A percentile compares a stretch with the other conserved stretches of the same genome.
These are phyloP conservation scores for Streptanthus diversifolius DNA, from an alignment of 345 rosid genomes.

Conservation along the genomic window DNA sequence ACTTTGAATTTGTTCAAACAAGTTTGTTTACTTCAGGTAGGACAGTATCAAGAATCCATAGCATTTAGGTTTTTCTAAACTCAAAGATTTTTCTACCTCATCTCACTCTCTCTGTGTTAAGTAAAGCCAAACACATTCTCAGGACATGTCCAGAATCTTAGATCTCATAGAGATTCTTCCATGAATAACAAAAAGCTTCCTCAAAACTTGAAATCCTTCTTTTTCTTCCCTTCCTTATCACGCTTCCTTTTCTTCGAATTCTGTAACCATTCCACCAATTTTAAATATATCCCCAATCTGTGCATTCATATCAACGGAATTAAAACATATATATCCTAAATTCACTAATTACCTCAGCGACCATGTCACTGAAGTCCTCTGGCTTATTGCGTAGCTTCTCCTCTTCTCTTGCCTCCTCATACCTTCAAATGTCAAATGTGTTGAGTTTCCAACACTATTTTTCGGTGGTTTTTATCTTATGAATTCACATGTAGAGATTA, in stretches of 20 bases:
- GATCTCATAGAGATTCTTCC: background rate
- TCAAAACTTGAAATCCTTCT: slow-evolving; percentile 91
- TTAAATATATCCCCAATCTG: background rate
- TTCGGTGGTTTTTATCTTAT: background rate
- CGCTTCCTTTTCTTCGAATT: slow-evolving; percentile 94
- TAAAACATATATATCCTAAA: background rate
- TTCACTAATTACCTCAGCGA: slow-evolving; percentile 66
- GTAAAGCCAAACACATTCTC: background rate
- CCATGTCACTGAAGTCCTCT: slow-evolving; percentile 99
- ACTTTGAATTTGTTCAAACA: background rate
- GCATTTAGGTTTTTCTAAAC: background rate
- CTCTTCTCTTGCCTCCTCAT: slow-evolving; percentile 97
- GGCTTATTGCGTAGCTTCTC: slow-evolving; percentile 87
- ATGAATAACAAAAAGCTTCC: background rate
- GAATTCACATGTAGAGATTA: background rate
- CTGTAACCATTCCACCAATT: slow-evolving; percentile 41
- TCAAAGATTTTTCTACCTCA: background rate
- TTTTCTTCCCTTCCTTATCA: slow-evolving; percentile 90
- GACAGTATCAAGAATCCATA: background rate
- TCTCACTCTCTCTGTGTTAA: background rate
- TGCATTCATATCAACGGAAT: background rate
- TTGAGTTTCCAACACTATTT: background rate
- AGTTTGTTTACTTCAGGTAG: background rate
- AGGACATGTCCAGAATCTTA: background rate
- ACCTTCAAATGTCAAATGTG: slow-evolving; percentile 42